phyloP scores from a whole-genome alignment of 768 basidiomycete genomes.

The Strobilomyces confusus region DNA sequence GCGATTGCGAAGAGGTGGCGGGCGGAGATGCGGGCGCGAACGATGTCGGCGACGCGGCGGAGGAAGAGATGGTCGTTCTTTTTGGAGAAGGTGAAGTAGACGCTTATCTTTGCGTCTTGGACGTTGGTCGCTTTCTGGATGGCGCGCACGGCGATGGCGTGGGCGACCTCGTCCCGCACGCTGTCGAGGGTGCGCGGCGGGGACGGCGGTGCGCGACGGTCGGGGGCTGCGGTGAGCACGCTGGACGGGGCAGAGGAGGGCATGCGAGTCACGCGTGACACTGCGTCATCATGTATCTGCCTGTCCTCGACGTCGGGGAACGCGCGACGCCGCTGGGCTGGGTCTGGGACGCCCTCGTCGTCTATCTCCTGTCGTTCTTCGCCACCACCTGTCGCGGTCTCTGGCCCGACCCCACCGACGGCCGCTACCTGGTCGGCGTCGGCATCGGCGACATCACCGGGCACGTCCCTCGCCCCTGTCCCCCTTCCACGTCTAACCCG shows the following conservation, averaged over 20 bases:
- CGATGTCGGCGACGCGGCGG: constrained; percentile 45
- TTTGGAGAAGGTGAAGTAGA: constrained; percentile 57
- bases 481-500: neutral
- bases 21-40: constrained; percentile 40
- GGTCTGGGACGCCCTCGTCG: constrained; percentile 35
- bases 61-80: constrained; percentile 55
- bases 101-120: constrained; percentile 57
- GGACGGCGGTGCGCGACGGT: neutral
- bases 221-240: constrained; percentile 4
- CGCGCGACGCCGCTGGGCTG: constrained; percentile 16
- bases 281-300: constrained; percentile 25
- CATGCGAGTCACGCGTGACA: no score
- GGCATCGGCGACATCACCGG: constrained; percentile 70
- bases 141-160: constrained; percentile 51
- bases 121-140: constrained; percentile 45
- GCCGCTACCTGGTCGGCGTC: constrained; percentile 25
- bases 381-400: constrained; percentile 31
- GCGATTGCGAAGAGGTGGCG: constrained; percentile 54
- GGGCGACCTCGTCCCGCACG: constrained; percentile 56
- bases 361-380: constrained; percentile 44
- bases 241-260: constrained; percentile 29
- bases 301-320: constrained; percentile 14
- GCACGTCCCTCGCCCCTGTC: constrained; percentile 31
- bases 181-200: constrained; percentile 50
- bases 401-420: constrained; percentile 13